Evolutionary conservation across 2,329 filamentous ascomycete species (phyloP), one percentile per base, ranked within the genome.

Genomic region (Elsinoe necatrix): DNA sequence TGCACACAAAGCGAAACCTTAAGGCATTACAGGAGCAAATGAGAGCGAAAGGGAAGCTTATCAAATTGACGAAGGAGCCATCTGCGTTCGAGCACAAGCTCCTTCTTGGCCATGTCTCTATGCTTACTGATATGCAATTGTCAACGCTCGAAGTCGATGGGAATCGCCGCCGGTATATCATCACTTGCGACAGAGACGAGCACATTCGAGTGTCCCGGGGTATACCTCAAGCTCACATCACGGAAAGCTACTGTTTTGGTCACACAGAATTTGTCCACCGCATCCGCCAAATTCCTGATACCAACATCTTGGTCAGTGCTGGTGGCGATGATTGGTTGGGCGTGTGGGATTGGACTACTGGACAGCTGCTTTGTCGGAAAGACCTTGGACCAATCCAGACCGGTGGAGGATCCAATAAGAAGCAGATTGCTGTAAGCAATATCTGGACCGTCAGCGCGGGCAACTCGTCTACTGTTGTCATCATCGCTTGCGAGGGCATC

Each of bases 31-130:
- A 80, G 63, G 75, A 80, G 55, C 82, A 85, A 63, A 70, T 77
- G 58, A 77, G 75, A 61, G 71, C 69, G 61, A 69, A 73, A 62
- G 54, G 69, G 63, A 60, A 69, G 62, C 58, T 71, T 64, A 62
- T 67, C n/a, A 75, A 78, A 59, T 59, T 61, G 31, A 72, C 74
- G 34, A 76, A 77, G 55, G 74, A 75, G 14, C 70, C 75, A 1
- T 62, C 68, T 2, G 69, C 71, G 47, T 95, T 95, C 67, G 85
- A 89, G 63, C 82, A 89, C 63, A 81, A 84, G 35, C 76, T 95
- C 0, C 76, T 96, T 6, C 81, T 98, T 0, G 93, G 93, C 11
- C 93, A 98, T 71, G 93, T 98, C 12, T 96, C 92, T 0, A 87
- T 97, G 82, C 81, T 98, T 51, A 96, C 91, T 1, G 85, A 89